Percentiles rank a stretch among this genome's conserved stretches.
Evolutionary conservation across 163 green algal genomes (phyloP).

Genomic region (Volvox carteri): DNA sequence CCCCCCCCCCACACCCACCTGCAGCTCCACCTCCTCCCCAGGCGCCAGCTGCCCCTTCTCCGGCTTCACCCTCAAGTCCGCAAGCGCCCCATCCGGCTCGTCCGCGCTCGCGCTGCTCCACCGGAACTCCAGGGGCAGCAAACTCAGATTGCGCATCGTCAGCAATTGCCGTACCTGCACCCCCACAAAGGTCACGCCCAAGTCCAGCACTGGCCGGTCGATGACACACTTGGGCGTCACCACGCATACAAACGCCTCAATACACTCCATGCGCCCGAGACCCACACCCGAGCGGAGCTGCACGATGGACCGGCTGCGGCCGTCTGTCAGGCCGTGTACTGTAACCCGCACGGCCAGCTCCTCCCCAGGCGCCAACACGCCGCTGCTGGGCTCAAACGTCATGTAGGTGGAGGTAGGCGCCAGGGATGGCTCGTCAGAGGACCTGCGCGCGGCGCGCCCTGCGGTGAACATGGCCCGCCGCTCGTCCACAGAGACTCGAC

Average conservation of each 20-base stretch:
- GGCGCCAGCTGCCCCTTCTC: constrained; percentile 58
- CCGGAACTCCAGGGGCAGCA: constrained; percentile 65
- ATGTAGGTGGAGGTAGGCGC: constrained; percentile 41
- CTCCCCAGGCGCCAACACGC: constrained; percentile 54
- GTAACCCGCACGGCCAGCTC: constrained; percentile 31
- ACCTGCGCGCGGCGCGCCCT: neutral
- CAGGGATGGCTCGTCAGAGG: too few species aligned
- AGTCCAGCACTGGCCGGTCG: constrained; percentile 53
- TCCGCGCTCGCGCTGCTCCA: constrained; percentile 59
- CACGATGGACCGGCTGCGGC: constrained; percentile 54
- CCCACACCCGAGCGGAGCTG: constrained; percentile 31
- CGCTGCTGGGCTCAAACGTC: constrained; percentile 52
- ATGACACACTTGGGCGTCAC: constrained; percentile 62
- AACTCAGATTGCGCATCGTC: constrained; percentile 64
- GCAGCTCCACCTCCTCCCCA: constrained; percentile 64
- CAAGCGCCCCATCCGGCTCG: constrained; percentile 21
- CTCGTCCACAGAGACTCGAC: neutral
- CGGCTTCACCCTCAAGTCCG: constrained; percentile 63
- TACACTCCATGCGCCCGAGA: constrained; percentile 42
- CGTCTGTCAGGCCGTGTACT: constrained; percentile 50
- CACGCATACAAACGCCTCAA: constrained; percentile 68
- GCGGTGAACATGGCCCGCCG: neutral
- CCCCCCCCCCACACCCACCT: constrained; percentile 19
- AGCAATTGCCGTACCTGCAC: constrained; percentile 56
- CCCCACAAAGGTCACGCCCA: constrained; percentile 62